Evolutionary conservation across 768 basidiomycete species (phyloP).

Genomic region (Phanerodontia chrysosporium): DNA sequence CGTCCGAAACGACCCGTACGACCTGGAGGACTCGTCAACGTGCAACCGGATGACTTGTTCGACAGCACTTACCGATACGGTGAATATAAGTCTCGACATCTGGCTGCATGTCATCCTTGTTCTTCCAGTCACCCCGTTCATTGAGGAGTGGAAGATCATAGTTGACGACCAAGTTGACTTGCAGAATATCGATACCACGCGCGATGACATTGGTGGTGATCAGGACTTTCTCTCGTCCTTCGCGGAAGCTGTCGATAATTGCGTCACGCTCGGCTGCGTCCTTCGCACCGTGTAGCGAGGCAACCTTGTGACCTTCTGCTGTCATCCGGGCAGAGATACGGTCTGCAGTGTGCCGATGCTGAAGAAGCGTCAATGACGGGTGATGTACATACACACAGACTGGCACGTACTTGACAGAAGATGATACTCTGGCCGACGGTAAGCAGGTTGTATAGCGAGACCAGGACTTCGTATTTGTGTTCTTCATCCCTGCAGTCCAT

Average conservation of each 20-base stretch:
- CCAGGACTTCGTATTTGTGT: constrained; percentile 93
- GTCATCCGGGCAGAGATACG: constrained; percentile 88
- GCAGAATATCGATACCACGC: constrained; percentile 95
- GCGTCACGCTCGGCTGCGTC: constrained; percentile 85
- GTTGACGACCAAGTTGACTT: constrained; percentile 99
- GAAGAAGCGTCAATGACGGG: constrained; percentile 1
- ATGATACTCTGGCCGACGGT: constrained; percentile 99
- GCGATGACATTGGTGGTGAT: constrained; percentile 99
- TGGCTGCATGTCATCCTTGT: constrained; percentile 52
- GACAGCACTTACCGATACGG: constrained; percentile 71
- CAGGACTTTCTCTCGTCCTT: constrained; percentile 93
- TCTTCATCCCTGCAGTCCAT: constrained; percentile 92
- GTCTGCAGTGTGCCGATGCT: constrained; percentile 92
- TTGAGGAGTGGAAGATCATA: constrained; percentile 91
- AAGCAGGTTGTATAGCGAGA: constrained; percentile 82
- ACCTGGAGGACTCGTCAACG: constrained; percentile 42
- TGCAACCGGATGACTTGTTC: neutral
- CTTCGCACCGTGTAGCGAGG: constrained; percentile 93
- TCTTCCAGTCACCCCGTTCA: constrained; percentile 49
- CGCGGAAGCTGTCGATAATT: constrained; percentile 92
- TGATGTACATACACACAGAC: too few relatives aligned
- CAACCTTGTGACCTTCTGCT: constrained; percentile 92
- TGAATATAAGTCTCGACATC: constrained; percentile 98
- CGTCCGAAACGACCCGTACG: constrained; percentile 98
- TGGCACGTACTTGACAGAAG: constrained; percentile 80